These are phyloP conservation scores for Coemansia sp. DNA, from an alignment of 192 early-diverging fungal species.

Conservation along the genomic window DNA sequence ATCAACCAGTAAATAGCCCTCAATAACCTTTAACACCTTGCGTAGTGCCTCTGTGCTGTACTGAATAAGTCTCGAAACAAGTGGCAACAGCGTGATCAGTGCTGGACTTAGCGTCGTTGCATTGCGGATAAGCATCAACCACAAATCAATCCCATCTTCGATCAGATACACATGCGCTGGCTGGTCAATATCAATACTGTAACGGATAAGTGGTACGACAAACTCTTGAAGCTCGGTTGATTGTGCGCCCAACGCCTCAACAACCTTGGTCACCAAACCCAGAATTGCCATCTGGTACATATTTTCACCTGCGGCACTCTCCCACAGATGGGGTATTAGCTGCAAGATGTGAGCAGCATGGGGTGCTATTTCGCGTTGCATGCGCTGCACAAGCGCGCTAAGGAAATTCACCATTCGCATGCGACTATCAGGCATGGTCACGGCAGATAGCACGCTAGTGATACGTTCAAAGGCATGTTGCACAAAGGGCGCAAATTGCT, in stretches of 20 bases:
- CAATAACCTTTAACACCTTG: constrained; percentile 77
- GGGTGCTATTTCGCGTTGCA: constrained; percentile 74
- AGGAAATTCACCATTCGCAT: constrained; percentile 75
- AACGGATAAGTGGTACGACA: constrained; percentile 71
- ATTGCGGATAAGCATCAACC: constrained; percentile 80
- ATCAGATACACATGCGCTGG: constrained; percentile 76
- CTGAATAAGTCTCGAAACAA: constrained; percentile 64
- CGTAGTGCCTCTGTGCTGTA: constrained; percentile 75
- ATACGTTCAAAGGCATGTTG: constrained; percentile 59
- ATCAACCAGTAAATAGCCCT: constrained; percentile 75
- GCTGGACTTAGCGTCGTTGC: constrained; percentile 53
- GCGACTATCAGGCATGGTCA: constrained; percentile 72
- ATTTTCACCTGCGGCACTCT: constrained; percentile 68
- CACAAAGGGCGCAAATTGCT: constrained; percentile 66
- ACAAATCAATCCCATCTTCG: constrained; percentile 90
- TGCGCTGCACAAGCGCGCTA: constrained; percentile 71
- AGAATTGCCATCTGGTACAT: constrained; percentile 81
- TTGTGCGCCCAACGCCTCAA: constrained; percentile 66
- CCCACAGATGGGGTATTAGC: constrained; percentile 80
- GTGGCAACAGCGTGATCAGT: constrained; percentile 63
- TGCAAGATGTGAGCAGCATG: constrained; percentile 70
- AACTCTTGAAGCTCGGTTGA: constrained; percentile 71
- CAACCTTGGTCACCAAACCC: constrained; percentile 72
- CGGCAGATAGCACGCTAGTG: constrained; percentile 60
- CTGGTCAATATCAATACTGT: constrained; percentile 66